Percentiles rank a stretch among this genome's conserved stretches.
These are phyloP conservation scores for Mycena galopus DNA, from an alignment of 768 basidiomycete species.

Conservation along the genomic window DNA sequence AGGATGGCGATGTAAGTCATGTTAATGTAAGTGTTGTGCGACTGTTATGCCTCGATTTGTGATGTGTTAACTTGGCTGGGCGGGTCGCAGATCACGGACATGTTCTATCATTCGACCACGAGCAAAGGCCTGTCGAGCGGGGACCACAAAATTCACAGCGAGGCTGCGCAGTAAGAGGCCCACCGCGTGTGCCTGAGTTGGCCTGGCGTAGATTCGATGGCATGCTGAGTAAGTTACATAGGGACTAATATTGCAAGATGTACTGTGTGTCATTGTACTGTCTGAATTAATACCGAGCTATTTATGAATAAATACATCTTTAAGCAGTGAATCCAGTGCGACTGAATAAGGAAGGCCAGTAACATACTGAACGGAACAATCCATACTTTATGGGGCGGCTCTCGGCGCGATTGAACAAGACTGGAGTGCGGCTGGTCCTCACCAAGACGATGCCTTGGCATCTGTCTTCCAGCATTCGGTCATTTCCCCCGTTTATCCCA, in stretches of 20 bases:
- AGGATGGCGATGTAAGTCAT: not conserved
- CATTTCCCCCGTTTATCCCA: not conserved
- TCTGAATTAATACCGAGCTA: not conserved
- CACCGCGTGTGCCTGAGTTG: not conserved
- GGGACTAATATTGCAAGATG: too few species aligned
- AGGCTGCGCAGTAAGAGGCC: not conserved
- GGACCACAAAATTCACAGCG: conserved; percentile 8
- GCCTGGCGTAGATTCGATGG: not conserved
- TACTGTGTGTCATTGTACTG: not conserved
- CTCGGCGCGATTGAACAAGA: not conserved
- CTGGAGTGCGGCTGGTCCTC: not conserved
- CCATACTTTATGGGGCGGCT: not conserved
- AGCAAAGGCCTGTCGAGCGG: conserved; percentile 3
- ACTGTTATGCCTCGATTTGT: not conserved
- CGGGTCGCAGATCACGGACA: conserved; percentile 12
- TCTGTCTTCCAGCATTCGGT: not conserved
- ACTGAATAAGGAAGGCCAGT: not conserved
- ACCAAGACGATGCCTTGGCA: not conserved
- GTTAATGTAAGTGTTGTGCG: conserved; percentile 16
- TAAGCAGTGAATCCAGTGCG: not conserved
- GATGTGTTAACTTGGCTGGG: conserved; percentile 2
- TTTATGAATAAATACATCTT: not conserved
- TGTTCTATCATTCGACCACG: conserved; percentile 7
- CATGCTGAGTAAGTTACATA: too few species aligned
- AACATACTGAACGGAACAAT: not conserved